Base-by-base conservation (phyloP, 768 basidiomycete species). In the Amyloporia xantha region DNA sequence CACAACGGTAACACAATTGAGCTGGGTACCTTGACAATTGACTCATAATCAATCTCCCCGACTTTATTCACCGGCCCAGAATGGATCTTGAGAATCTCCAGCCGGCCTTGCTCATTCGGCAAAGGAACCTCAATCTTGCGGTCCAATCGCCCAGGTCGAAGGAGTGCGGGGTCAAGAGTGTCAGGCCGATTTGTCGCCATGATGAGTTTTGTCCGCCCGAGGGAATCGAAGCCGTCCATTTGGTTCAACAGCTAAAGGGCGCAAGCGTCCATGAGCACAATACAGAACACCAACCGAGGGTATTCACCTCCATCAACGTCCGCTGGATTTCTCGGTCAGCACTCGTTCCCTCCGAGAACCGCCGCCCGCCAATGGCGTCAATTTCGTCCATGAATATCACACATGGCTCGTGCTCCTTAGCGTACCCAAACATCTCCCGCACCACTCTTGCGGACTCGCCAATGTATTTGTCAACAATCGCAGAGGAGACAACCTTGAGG, bases 161-260 rank as follows among this genome's bases (percentile, higher is more conserved):
- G 77, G 20, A 99, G 81, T 12, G 95, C 95, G 12, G 96, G 96
- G 68, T 98, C 96, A 27, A 97, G 80, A 1, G 94, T 98, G 66
- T 99, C 96, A 0, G 96, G 96, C 62, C 96, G 78, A 73, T 98
- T 99, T 21, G 96, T 99, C n/a, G 96, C 96, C 91, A 98, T 97
- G 66, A 99, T 99, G 46, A 98, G 79, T 68, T 98, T 98, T 27
- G 94, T 97, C 55, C 75, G 76, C 39, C 96, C 96, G 24, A 99
- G 74, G 13, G 95, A 92, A 68, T 98, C 96, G 71, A 99, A 99
- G 20, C 96, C 96, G 64, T 99, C 96, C 92, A 99, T 96, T 69
- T 98, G 95, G 62, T 98, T 98, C 26, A 99, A 78, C 21, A 99
- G 75, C 92, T 95, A 59, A 13, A 41, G 20, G 13, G 12, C 11